phyloP scores from a whole-genome alignment of 2,329 filamentous ascomycete genomes.

The Ophiognomonia clavigignenti-juglandacearum region DNA sequence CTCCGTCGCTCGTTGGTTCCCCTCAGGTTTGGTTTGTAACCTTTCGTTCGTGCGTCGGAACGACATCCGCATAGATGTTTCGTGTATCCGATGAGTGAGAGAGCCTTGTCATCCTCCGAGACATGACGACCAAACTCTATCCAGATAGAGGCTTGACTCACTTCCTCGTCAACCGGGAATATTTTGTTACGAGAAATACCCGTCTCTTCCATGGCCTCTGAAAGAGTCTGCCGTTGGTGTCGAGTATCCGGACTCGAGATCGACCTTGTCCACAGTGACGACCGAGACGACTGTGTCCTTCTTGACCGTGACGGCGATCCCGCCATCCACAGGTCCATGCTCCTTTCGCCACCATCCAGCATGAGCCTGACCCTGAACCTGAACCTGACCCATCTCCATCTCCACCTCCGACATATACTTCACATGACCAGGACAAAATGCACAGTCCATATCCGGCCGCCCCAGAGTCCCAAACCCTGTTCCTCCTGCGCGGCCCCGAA shows the following conservation, averaged over 20 bases:
- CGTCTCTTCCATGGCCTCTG: background rate
- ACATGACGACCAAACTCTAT: no score
- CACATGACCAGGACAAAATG: constrained; percentile 8
- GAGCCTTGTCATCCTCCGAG: no score
- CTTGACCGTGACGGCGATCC: constrained; percentile 24
- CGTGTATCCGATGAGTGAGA: no score
- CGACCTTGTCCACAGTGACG: constrained; percentile 21
- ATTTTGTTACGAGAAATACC: no score
- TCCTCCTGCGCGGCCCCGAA: constrained; percentile 1
- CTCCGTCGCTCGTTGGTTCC: no score
- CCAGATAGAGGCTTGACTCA: no score
- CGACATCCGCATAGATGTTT: no score
- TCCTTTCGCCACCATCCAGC: background rate
- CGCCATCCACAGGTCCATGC: background rate
- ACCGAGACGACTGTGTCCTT: constrained; percentile 26
- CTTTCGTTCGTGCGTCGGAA: no score
- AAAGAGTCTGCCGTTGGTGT: background rate
- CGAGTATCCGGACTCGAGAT: background rate
- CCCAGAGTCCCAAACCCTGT: constrained; percentile 1
- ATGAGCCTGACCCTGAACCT: background rate
- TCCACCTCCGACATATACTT: no score
- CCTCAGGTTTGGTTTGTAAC: no score
- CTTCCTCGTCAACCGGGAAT: background rate
- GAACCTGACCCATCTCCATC: background rate
- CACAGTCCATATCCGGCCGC: background rate